Percentiles rank a stretch among this genome's conserved stretches.
phyloP scores from a whole-genome alignment of 345 rosid genomes.

The Euphorbia lathyris region DNA sequence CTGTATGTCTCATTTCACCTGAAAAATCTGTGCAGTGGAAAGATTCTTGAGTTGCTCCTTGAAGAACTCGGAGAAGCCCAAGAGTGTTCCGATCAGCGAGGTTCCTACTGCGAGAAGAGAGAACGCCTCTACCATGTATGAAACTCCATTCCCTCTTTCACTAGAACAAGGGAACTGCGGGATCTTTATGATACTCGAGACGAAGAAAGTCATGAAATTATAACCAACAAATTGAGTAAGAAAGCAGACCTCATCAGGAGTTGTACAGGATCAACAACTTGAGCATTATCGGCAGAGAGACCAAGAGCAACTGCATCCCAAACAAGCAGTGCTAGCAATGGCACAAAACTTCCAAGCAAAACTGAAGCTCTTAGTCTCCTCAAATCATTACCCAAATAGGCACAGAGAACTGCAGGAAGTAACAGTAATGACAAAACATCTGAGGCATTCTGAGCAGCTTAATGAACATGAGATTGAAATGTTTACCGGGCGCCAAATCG shows the following conservation, averaged over 20 bases:
- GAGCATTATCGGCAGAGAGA: slow-evolving; percentile 37
- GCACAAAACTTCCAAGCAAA: slow-evolving; percentile 55
- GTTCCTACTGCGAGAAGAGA: slow-evolving; percentile 65
- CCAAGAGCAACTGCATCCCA: slow-evolving; percentile 60
- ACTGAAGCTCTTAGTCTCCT: slow-evolving; percentile 43
- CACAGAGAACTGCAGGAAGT: slow-evolving; percentile 53
- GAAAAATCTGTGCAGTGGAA: slow-evolving; percentile 8
- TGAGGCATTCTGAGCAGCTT: not conserved
- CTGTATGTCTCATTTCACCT: slow-evolving; percentile 13
- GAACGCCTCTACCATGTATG: slow-evolving; percentile 57
- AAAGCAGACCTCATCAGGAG: slow-evolving; percentile 41
- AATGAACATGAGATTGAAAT: not conserved
- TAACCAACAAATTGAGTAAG: not conserved
- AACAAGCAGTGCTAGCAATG: slow-evolving; percentile 50
- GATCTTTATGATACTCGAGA: not conserved
- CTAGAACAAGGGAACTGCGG: slow-evolving; percentile 21
- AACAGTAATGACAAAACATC: slow-evolving; percentile 9
- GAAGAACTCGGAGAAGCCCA: slow-evolving; percentile 62
- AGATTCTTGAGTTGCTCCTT: slow-evolving; percentile 50
- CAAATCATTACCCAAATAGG: slow-evolving; percentile 58
- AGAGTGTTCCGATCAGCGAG: slow-evolving; percentile 51
- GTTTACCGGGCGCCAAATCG: slow-evolving; percentile 52
- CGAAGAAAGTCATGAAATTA: not conserved
- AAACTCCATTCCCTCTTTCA: slow-evolving; percentile 49
- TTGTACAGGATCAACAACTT: slow-evolving; percentile 49